phyloP scores from a whole-genome alignment of 192 early-diverging fungal genomes.

The Funneliformis mosseae region DNA sequence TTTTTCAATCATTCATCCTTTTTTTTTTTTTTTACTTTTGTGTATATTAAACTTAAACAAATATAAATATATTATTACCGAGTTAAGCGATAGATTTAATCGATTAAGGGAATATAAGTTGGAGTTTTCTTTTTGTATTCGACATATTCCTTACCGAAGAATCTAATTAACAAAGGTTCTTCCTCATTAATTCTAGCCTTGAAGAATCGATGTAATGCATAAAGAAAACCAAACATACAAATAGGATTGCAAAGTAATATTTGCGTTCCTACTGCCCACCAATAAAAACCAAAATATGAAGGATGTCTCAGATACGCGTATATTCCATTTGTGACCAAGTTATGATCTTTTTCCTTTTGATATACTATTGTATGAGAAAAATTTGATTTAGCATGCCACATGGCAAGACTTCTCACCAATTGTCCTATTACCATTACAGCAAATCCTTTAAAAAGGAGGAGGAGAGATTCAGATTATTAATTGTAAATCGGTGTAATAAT shows the following conservation, averaged over 20 bases:
- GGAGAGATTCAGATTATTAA: neutral
- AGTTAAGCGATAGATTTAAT: constrained; percentile 28
- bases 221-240: constrained; percentile 65
- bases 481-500: neutral
- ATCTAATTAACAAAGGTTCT: constrained; percentile 68
- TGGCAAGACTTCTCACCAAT: constrained; percentile 75
- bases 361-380: constrained; percentile 83
- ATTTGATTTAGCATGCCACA: constrained; percentile 90
- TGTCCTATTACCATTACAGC: constrained; percentile 70
- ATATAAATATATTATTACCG: neutral
- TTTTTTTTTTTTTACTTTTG: no score
- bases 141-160: constrained; percentile 84
- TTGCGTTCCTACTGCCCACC: constrained; percentile 85
- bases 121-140: constrained; percentile 63
- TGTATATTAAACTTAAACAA: neutral
- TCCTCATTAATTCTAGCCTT: constrained; percentile 74
- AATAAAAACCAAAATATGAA: constrained; percentile 93
- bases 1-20: no score
- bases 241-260: constrained; percentile 80
- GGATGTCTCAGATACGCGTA: constrained; percentile 93
- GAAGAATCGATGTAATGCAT: constrained; percentile 77
- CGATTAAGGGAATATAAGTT: constrained; percentile 75
- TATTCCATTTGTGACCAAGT: constrained; percentile 83
- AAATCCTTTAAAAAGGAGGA: constrained; percentile 51
- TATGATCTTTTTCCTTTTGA: constrained; percentile 69